These are phyloP conservation scores for Plectosphaerella sp. DNA, from an alignment of 2,329 filamentous ascomycete genomes.

Conservation along the genomic window DNA sequence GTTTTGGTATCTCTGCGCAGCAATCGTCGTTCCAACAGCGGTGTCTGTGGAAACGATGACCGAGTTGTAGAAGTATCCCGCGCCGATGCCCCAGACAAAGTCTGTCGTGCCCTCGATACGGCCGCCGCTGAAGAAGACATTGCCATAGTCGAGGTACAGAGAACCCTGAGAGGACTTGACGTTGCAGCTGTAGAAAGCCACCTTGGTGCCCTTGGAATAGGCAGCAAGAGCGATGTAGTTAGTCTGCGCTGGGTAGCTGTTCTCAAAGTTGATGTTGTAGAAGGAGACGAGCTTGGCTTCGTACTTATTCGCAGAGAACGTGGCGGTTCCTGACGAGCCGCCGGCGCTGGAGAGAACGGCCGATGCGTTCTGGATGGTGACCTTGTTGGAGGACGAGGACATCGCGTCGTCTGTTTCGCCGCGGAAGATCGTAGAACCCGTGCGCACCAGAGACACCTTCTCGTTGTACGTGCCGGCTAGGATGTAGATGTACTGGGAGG, in stretches of 20 bases:
- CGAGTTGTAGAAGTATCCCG: slow-evolving; percentile 34
- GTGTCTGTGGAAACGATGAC: slow-evolving; percentile 13
- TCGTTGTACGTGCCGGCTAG: slow-evolving; percentile 47
- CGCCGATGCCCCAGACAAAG: slow-evolving; percentile 31
- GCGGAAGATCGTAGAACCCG: slow-evolving; percentile 39
- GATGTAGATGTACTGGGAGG: slow-evolving; percentile 47
- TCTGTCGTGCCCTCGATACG: slow-evolving; percentile 6
- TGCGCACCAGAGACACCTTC: slow-evolving; percentile 43
- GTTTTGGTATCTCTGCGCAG: slow-evolving; percentile 19
- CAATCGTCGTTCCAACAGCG: slow-evolving; percentile 19
- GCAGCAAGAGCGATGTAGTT: slow-evolving; percentile 18
- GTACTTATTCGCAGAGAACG: slow-evolving; percentile 21
- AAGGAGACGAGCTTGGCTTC: slow-evolving; percentile 20
- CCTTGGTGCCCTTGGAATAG: slow-evolving; percentile 20
- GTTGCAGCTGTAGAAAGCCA: slow-evolving; percentile 17
- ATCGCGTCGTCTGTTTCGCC: slow-evolving; percentile 39
- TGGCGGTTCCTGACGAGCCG: slow-evolving; percentile 13
- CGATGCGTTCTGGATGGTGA: slow-evolving; percentile 26
- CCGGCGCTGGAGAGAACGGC: slow-evolving; percentile 11
- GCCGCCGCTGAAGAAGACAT: slow-evolving; percentile 6
- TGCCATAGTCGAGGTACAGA: slow-evolving; percentile 7
- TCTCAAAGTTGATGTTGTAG: slow-evolving; percentile 24
- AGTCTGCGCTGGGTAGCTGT: slow-evolving; percentile 10
- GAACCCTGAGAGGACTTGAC: slow-evolving; percentile 8
- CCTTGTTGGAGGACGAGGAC: slow-evolving; percentile 40